Evolutionary conservation across 345 rosid genomes (phyloP).

Genomic region (Syzygium jambos): DNA sequence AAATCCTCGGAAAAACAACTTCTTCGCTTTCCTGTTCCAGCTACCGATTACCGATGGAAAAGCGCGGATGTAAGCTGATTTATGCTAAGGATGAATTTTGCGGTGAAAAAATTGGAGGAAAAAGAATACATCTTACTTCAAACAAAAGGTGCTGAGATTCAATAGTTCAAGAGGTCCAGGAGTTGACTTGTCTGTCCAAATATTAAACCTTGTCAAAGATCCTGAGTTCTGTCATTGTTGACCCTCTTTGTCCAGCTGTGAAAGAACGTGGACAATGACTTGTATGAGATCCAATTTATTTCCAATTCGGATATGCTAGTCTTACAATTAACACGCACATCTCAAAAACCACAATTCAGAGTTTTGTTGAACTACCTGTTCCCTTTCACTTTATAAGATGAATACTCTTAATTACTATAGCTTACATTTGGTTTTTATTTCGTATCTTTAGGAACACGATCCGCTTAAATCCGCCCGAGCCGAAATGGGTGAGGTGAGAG

Average conservation of each 20-base stretch:
- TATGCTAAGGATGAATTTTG: not conserved
- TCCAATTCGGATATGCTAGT: not conserved
- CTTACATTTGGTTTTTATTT: not conserved
- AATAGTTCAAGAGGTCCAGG: not conserved
- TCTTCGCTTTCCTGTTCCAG: not conserved
- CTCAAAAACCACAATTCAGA: not conserved
- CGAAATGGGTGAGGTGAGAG: constrained; percentile 63
- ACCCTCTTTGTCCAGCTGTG: not conserved
- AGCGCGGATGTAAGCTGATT: not conserved
- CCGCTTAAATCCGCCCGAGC: constrained; percentile 49
- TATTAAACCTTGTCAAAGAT: not conserved
- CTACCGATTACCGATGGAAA: not conserved
- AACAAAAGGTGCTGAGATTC: not conserved
- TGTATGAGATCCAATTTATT: not conserved
- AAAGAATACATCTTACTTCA: not conserved
- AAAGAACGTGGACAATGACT: not conserved
- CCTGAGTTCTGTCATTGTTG: not conserved
- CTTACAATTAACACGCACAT: not conserved
- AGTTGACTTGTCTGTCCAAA: not conserved
- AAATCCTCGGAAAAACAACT: not conserved
- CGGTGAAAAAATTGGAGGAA: not conserved
- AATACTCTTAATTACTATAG: not conserved
- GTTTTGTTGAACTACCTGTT: not conserved
- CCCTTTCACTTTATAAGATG: not conserved
- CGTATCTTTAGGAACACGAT: not conserved